Evolutionary conservation across 306 rosid species (phyloP).

Genomic region (Prunus davidiana): DNA sequence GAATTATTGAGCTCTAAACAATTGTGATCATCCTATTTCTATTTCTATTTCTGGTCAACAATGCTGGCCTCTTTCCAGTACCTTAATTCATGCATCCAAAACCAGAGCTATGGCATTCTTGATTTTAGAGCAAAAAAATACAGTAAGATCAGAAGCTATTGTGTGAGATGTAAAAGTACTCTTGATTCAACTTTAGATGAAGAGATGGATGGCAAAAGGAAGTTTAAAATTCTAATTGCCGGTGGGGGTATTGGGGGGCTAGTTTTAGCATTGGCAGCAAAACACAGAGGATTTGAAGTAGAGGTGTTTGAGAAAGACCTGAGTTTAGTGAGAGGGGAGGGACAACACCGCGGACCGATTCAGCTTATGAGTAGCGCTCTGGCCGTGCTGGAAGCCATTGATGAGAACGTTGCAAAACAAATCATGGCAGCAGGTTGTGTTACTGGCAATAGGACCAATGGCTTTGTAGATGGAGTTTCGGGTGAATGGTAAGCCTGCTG

Average conservation of each 20-base stretch:
- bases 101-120: background rate
- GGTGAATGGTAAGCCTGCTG: background rate
- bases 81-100: background rate
- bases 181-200: background rate
- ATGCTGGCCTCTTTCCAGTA: background rate
- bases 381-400: background rate
- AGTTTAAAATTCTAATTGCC: background rate
- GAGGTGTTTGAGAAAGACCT: background rate
- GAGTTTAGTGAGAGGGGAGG: background rate
- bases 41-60: background rate
- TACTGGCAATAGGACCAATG: background rate
- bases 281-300: background rate
- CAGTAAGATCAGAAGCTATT: background rate
- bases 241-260: background rate
- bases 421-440: background rate
- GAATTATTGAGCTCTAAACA: background rate
- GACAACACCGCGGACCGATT: background rate
- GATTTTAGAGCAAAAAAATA: background rate
- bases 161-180: background rate
- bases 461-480: background rate
- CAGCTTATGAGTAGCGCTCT: background rate
- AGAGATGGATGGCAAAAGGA: background rate
- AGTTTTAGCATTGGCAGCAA: background rate
- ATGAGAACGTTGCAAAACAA: background rate
- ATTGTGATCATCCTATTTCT: no score